These are phyloP conservation scores for Spergularia marina DNA, from an alignment of 148 eudicot genomes.

Conservation along the genomic window DNA sequence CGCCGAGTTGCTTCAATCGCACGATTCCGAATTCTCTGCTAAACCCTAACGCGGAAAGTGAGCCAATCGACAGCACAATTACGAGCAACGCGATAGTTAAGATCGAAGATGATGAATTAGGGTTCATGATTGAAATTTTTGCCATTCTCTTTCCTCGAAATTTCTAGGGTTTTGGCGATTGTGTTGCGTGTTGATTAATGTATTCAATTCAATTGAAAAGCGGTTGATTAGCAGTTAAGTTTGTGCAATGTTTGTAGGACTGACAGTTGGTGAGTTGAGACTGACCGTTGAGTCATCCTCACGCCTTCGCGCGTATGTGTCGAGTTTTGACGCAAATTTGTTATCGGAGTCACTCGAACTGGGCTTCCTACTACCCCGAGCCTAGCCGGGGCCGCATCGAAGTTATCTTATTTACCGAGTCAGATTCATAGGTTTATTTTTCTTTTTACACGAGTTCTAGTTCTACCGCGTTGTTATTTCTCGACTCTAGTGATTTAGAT, in stretches of 20 bases:
- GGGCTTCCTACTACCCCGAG: too few species aligned
- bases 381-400: too few species aligned
- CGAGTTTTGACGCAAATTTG: neutral
- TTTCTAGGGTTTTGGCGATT: constrained; percentile 3
- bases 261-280: neutral
- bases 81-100: constrained; percentile 4
- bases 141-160: neutral
- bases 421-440: too few species aligned
- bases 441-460: too few species aligned
- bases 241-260: neutral
- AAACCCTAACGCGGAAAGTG: constrained; percentile 33
- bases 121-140: constrained; percentile 11
- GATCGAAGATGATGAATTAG: constrained; percentile 1
- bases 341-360: too few species aligned
- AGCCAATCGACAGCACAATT: constrained; percentile 12
- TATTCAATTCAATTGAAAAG: neutral
- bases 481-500: too few species aligned
- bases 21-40: constrained; percentile 37
- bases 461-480: too few species aligned
- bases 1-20: constrained; percentile 39
- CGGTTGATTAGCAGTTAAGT: neutral
- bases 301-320: neutral
- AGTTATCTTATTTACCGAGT: too few species aligned
- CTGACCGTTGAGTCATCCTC: neutral
- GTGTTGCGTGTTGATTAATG: neutral